Evolutionary conservation across 164 flowering plant genomes (phyloP).

Genomic region (Santalum album): DNA sequence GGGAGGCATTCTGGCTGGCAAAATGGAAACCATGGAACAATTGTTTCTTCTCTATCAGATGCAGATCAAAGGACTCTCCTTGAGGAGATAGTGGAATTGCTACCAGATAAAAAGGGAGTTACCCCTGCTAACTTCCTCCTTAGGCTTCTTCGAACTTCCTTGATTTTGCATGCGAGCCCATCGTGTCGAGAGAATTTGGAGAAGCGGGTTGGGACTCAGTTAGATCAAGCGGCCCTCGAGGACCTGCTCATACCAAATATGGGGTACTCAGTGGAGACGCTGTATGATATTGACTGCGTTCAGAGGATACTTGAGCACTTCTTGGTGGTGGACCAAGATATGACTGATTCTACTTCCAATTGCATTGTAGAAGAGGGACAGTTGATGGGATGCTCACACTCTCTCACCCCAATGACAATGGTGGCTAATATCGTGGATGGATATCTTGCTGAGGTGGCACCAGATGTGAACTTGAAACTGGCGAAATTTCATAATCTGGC

Average conservation of each 20-base stretch:
- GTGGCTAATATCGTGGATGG: conserved; percentile 71
- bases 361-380: conserved; percentile 43
- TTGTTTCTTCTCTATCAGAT: conserved; percentile 27
- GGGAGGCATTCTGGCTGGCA: conserved; percentile 34
- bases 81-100: conserved; percentile 55
- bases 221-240: conserved; percentile 61
- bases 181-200: conserved; percentile 56
- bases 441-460: conserved; percentile 72
- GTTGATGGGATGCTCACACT: conserved; percentile 31
- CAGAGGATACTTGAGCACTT: conserved; percentile 72
- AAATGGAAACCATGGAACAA: conserved; percentile 15
- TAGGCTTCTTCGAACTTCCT: conserved; percentile 48
- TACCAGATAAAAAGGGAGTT: conserved; percentile 52
- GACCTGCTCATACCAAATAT: conserved; percentile 71
- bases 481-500: conserved; percentile 66
- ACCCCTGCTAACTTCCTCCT: conserved; percentile 48
- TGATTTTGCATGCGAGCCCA: conserved; percentile 45
- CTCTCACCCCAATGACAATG: conserved; percentile 49
- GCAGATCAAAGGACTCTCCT: conserved; percentile 52
- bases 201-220: conserved; percentile 54
- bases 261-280: conserved; percentile 56
- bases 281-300: conserved; percentile 66
- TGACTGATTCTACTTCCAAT: conserved; percentile 21
- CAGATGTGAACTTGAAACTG: conserved; percentile 61
- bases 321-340: conserved; percentile 27